Evolutionary conservation across 2,329 filamentous ascomycete species (phyloP).

Genomic region (Bipolaris zeicola): DNA sequence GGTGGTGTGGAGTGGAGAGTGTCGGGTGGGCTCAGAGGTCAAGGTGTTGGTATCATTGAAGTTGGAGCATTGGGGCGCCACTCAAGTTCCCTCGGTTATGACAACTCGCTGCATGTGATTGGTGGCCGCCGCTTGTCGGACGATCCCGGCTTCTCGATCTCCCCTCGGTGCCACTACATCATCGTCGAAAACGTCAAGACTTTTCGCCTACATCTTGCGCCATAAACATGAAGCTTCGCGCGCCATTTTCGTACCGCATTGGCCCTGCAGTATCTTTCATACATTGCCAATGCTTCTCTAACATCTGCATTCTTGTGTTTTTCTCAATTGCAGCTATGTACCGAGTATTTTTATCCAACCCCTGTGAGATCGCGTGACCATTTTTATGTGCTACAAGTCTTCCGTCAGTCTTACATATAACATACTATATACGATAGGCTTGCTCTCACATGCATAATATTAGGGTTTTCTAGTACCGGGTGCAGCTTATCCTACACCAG

Average conservation of each 20-base stretch:
- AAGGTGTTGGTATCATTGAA: constrained; percentile 36
- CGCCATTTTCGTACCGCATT: neutral
- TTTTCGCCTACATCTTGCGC: constrained; percentile 9
- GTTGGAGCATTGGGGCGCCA: constrained; percentile 18
- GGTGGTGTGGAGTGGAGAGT: constrained; percentile 33
- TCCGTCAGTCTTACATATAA: neutral
- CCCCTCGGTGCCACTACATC: constrained; percentile 17
- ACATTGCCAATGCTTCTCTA: neutral
- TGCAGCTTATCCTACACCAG: too few species aligned
- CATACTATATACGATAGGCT: too few species aligned
- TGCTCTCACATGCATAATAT: neutral
- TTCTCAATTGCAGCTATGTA: too few species aligned
- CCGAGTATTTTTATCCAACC: neutral
- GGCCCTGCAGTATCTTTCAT: too few species aligned
- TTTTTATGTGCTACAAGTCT: neutral
- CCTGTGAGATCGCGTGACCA: constrained; percentile 11
- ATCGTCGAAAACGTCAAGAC: constrained; percentile 22
- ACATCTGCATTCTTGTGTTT: neutral
- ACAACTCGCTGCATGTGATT: constrained; percentile 16
- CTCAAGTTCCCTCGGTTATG: constrained; percentile 23
- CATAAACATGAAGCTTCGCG: neutral
- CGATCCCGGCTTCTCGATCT: constrained; percentile 18
- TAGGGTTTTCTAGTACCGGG: neutral
- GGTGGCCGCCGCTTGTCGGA: constrained; percentile 14
- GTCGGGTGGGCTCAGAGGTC: constrained; percentile 27